Percentiles rank a stretch among this genome's conserved stretches.
Evolutionary conservation across 164 flowering plant species (phyloP).

Genomic region (Litsea cubeba): DNA sequence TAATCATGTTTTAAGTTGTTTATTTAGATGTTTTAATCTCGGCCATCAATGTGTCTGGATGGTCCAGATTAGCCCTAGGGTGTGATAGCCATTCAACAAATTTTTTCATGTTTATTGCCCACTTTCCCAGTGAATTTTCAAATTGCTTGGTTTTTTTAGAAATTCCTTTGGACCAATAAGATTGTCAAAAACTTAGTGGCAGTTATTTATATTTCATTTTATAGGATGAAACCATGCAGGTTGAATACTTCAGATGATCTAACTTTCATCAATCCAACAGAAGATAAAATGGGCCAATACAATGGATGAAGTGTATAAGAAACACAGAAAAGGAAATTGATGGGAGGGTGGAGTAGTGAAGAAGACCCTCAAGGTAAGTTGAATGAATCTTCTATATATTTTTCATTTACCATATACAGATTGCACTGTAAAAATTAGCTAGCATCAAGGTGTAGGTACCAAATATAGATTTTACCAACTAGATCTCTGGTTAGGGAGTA

Average conservation of each 20-base stretch:
- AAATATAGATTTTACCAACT: too few species aligned
- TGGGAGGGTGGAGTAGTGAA: constrained; percentile 68
- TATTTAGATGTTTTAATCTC: too few species aligned
- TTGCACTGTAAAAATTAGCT: neutral
- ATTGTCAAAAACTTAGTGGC: neutral
- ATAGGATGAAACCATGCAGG: constrained; percentile 38
- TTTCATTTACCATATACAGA: neutral
- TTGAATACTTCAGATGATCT: constrained; percentile 77
- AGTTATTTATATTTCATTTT: neutral
- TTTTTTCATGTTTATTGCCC: neutral
- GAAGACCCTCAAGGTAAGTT: constrained; percentile 83
- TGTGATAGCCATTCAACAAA: too few species aligned
- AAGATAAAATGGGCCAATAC: constrained; percentile 94
- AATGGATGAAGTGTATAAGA: constrained; percentile 73
- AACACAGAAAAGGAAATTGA: constrained; percentile 73
- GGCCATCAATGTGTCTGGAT: too few species aligned
- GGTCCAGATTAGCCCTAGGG: too few species aligned
- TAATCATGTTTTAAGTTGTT: too few species aligned
- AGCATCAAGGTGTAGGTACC: neutral
- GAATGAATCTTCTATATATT: constrained; percentile 7
- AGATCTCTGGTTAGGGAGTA: neutral
- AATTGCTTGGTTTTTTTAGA: neutral
- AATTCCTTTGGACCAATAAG: neutral
- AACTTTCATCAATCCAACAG: constrained; percentile 79
- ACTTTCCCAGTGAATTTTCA: neutral